Conservation (phyloP, 805 yeast genomes). For the Candida silvatica region DNA sequence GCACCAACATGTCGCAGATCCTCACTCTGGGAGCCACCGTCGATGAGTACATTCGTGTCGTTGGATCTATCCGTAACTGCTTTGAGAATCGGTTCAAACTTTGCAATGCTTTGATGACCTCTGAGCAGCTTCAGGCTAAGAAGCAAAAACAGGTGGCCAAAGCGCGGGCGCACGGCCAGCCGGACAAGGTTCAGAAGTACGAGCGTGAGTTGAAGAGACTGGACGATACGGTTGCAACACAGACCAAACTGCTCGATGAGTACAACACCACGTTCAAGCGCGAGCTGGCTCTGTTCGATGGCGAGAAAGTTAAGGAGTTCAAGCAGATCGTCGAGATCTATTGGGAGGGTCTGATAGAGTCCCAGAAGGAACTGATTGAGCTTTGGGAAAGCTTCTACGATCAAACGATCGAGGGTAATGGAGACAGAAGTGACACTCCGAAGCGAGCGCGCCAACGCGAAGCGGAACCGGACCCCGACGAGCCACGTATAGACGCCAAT, state of each 20-base stretch:
- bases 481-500: background rate
- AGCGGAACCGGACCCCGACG: background rate
- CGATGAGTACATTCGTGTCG: constrained; percentile 76
- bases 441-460: constrained; percentile 6
- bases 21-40: constrained; percentile 78
- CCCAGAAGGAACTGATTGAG: constrained; percentile 87
- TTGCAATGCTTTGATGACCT: constrained; percentile 34
- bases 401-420: background rate
- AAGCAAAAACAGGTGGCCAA: constrained; percentile 37
- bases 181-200: constrained; percentile 51
- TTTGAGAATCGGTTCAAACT: constrained; percentile 66
- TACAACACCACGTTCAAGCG: constrained; percentile 57
- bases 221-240: constrained; percentile 42
- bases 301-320: constrained; percentile 73
- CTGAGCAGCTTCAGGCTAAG: constrained; percentile 34
- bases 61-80: constrained; percentile 65
- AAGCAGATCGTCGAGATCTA: constrained; percentile 84
- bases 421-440: constrained; percentile 22
- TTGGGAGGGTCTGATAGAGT: constrained; percentile 82
- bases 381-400: constrained; percentile 87
- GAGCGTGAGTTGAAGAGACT: constrained; percentile 51
- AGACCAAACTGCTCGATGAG: constrained; percentile 52
- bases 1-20: constrained; percentile 78
- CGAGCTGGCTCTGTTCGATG: constrained; percentile 65
- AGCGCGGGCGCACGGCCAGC: constrained; percentile 37